A percentile compares a stretch with the other conserved stretches of the same genome.
Evolutionary conservation across 208 protist genomes (phyloP).

Genomic region (Leishmania turanica): DNA sequence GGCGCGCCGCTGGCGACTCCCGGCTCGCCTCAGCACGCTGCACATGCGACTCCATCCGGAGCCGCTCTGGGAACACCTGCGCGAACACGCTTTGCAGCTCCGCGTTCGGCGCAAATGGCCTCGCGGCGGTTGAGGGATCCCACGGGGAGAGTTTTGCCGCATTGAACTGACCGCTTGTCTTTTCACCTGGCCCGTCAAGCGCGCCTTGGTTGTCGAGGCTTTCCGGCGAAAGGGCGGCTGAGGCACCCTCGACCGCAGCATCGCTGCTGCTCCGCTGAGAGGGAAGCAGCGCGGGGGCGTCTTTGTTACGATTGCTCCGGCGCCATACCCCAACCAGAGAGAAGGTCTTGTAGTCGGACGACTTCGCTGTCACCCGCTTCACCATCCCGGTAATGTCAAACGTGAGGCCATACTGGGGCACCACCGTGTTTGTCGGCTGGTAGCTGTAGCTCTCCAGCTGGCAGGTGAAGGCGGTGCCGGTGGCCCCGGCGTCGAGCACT

Average conservation of each 20-base stretch:
- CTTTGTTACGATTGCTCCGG: constrained; percentile 40
- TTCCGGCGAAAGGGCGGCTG: neutral
- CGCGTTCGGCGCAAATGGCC: constrained; percentile 42
- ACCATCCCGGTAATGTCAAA: constrained; percentile 73
- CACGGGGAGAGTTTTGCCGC: constrained; percentile 82
- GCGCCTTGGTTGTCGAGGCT: neutral
- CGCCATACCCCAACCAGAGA: constrained; percentile 80
- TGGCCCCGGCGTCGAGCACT: constrained; percentile 37
- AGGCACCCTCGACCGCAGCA: neutral
- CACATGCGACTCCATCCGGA: constrained; percentile 63
- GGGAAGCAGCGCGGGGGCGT: constrained; percentile 12
- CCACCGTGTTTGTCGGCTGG: constrained; percentile 43
- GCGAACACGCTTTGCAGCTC: constrained; percentile 67
- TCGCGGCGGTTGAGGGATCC: constrained; percentile 30
- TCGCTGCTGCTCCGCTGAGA: constrained; percentile 16
- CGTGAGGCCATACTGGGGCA: constrained; percentile 39
- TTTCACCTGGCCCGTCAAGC: neutral
- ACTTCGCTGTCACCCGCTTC: constrained; percentile 59
- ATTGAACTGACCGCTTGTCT: constrained; percentile 67
- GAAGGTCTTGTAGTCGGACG: constrained; percentile 71
- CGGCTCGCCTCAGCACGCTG: constrained; percentile 27
- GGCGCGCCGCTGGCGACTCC: neutral
- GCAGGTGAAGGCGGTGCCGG: constrained; percentile 68
- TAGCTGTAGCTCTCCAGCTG: constrained; percentile 84
- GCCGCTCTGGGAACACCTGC: constrained; percentile 69